phyloP scores from a whole-genome alignment of 768 basidiomycete genomes.

The Tephrocybe rancida region DNA sequence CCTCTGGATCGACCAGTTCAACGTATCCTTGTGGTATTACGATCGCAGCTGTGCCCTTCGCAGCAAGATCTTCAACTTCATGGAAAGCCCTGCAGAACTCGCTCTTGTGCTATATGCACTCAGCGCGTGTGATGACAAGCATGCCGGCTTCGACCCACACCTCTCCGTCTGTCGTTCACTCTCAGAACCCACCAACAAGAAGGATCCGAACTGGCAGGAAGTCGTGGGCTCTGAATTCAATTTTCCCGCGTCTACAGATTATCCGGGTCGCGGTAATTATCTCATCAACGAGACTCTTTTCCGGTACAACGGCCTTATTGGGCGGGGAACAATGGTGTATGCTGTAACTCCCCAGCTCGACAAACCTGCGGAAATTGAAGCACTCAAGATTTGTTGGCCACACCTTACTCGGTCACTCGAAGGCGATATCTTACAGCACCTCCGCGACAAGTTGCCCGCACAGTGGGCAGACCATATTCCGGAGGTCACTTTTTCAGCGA shows the following conservation, averaged over 20 bases:
- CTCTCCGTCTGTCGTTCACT: too few species aligned
- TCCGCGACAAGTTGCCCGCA: constrained; percentile 12
- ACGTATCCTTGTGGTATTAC: constrained; percentile 26
- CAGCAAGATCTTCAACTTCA: constrained; percentile 20
- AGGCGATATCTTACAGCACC: constrained; percentile 3
- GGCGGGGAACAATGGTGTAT: constrained; percentile 22
- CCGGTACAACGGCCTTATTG: constrained; percentile 15
- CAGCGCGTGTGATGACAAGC: constrained; percentile 9
- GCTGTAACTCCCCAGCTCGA: constrained; percentile 6
- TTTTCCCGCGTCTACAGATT: neutral
- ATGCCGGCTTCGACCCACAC: constrained; percentile 12
- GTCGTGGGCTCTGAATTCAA: neutral
- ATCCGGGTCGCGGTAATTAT: neutral
- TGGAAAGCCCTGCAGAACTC: constrained; percentile 15
- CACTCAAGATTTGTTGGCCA: constrained; percentile 20
- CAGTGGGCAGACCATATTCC: constrained; percentile 19
- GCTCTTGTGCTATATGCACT: constrained; percentile 21
- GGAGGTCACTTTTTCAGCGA: constrained; percentile 7
- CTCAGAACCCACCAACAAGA: too few species aligned
- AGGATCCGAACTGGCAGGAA: neutral
- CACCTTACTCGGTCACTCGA: constrained; percentile 10
- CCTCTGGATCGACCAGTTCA: constrained; percentile 21
- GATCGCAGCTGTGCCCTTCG: constrained; percentile 23
- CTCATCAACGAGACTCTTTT: constrained; percentile 8
- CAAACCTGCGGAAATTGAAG: neutral